Evolutionary conservation across 768 basidiomycete genomes (phyloP), one percentile per base, ranked within the genome.

Genomic region (Cystofilobasidium ferigula): DNA sequence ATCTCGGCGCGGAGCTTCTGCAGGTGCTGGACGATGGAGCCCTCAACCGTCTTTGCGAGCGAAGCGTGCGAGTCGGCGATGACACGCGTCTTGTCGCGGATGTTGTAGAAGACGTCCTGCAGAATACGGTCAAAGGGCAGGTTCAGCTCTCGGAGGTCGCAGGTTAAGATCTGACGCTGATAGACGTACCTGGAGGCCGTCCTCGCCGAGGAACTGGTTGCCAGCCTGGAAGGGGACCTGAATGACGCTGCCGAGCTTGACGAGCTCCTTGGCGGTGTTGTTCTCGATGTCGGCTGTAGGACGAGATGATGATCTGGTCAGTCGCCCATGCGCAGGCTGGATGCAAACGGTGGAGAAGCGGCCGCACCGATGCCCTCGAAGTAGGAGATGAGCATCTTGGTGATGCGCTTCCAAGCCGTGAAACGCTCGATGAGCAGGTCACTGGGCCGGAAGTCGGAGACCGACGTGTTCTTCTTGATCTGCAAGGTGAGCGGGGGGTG

Each of bases 181-280:
- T 13, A 16, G 34, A 51, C 43, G 24, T 28, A 69, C 70, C 82
- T 93, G 90, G 57, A 99, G 79, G 57, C 95, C 94, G 16, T 89
- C 89, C 76, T 98, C 92, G n/a, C 95, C 95, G 5, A 99, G 80
- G 74, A 99, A 99, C 79, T 98, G 94, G 77, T 95, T 94, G 9
- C 92, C 93, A 3, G 89, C 83, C 40, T 86, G 80, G 79, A 99
- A 98, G 0, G 95, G 95, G 0, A 98, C 94, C 75, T 99, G 94
- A 68, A 99, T 94, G 68, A 98, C 89, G 1, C 86, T 90, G 13
- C 88, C 88, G 51, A 99, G 84, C 75, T 94, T 93, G 8, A 86
- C 88, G 73, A 97, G 82, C 77, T 98, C 94, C 69, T 84, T 84
- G 16, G 93, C 91, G 8, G 89, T 87, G 75, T 93, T 93, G 76